Percentiles rank a stretch among this genome's conserved stretches.
Evolutionary conservation across 1,284 basidiomycete species (phyloP).

Genomic region (Cryptococcus sp.): DNA sequence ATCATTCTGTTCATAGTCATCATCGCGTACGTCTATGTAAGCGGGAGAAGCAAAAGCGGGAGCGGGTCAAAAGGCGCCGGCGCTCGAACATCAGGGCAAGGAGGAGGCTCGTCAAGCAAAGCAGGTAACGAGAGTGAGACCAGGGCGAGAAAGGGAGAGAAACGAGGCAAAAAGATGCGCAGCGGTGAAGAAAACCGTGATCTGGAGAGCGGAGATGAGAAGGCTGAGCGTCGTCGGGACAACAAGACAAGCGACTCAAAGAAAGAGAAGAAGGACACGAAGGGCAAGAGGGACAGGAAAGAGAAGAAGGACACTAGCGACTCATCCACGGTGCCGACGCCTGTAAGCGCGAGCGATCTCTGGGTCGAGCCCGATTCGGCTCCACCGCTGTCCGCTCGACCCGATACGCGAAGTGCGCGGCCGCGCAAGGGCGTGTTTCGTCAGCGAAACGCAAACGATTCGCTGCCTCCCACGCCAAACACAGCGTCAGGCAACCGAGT

Average conservation of each 20-base stretch:
- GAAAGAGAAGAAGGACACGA: slow-evolving; percentile 1
- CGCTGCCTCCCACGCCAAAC: slow-evolving; percentile 14
- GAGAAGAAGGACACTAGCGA: background rate
- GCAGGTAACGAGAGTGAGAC: background rate
- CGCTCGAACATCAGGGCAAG: too few species aligned
- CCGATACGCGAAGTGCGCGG: slow-evolving; percentile 14
- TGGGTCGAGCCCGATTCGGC: slow-evolving; percentile 5
- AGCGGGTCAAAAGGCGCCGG: background rate
- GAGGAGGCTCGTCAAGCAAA: background rate
- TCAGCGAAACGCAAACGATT: slow-evolving; percentile 8
- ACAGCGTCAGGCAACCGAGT: slow-evolving; percentile 4
- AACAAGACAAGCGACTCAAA: background rate
- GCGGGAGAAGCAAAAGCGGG: background rate
- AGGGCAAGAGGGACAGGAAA: background rate
- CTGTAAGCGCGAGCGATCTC: background rate
- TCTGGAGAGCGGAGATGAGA: background rate
- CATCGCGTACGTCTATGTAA: background rate
- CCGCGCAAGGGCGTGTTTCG: slow-evolving; percentile 9
- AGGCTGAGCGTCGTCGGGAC: background rate
- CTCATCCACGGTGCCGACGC: background rate
- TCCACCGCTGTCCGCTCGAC: slow-evolving; percentile 5
- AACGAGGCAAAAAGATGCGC: background rate
- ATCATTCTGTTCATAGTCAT: background rate
- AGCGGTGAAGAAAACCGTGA: background rate
- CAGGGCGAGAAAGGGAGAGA: background rate